Evolutionary conservation across 805 yeast genomes (phyloP).

Genomic region (Kodamaea neixiangensis): DNA sequence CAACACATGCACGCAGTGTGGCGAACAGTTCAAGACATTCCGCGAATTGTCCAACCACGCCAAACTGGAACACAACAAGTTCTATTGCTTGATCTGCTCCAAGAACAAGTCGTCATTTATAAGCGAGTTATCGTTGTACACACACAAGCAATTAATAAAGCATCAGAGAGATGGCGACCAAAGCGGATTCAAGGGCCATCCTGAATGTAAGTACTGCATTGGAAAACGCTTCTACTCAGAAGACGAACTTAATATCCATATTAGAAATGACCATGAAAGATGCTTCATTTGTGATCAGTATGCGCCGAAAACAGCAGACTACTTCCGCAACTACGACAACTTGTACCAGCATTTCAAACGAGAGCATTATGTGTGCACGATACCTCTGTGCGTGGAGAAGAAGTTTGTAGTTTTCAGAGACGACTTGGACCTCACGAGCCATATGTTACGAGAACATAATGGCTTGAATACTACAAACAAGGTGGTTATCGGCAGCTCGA

Average conservation of each 20-base stretch:
- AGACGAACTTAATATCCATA: slow-evolving; percentile 81
- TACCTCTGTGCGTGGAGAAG: slow-evolving; percentile 77
- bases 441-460: slow-evolving; percentile 81
- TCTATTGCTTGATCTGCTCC: slow-evolving; percentile 75
- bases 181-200: slow-evolving; percentile 85
- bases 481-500: slow-evolving; percentile 37
- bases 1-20: slow-evolving; percentile 57
- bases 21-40: slow-evolving; percentile 46
- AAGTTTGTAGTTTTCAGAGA: slow-evolving; percentile 91
- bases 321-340: slow-evolving; percentile 74
- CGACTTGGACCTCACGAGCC: slow-evolving; percentile 83
- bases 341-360: slow-evolving; percentile 72
- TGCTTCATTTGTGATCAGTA: slow-evolving; percentile 87
- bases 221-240: slow-evolving; percentile 79
- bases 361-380: slow-evolving; percentile 77
- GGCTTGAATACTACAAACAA: slow-evolving; percentile 45
- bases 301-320: slow-evolving; percentile 57
- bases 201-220: slow-evolving; percentile 79
- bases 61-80: slow-evolving; percentile 59
- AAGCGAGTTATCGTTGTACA: slow-evolving; percentile 63
- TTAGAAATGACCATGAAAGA: slow-evolving; percentile 80
- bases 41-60: slow-evolving; percentile 67
- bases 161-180: slow-evolving; percentile 76
- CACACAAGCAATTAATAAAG: slow-evolving; percentile 58
- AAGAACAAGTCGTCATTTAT: slow-evolving; percentile 77